These are phyloP conservation scores for Coemansia sp. DNA, from an alignment of 192 early-diverging fungal genomes.

Conservation along the genomic window DNA sequence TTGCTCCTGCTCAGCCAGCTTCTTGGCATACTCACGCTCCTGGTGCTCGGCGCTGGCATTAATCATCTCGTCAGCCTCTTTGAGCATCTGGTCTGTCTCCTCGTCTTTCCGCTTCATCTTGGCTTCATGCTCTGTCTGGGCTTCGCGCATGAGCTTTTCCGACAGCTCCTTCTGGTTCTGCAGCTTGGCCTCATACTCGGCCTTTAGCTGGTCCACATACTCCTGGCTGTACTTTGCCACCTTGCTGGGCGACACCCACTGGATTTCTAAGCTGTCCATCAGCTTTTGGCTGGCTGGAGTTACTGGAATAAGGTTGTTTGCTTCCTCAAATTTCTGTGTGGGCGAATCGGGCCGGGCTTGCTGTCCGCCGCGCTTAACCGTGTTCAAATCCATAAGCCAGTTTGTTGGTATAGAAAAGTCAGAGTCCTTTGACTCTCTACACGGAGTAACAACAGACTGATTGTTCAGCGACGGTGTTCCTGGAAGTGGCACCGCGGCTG, in stretches of 20 bases:
- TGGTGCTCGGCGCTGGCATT: slow-evolving; percentile 26
- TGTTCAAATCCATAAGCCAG: slow-evolving; percentile 49
- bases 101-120: slow-evolving; percentile 41
- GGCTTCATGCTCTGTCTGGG: slow-evolving; percentile 42
- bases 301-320: slow-evolving; percentile 33
- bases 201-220: slow-evolving; percentile 29
- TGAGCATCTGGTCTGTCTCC: slow-evolving; percentile 31
- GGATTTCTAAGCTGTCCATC: slow-evolving; percentile 47
- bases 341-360: slow-evolving; percentile 11
- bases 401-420: slow-evolving; percentile 49
- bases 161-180: slow-evolving; percentile 37
- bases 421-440: not conserved
- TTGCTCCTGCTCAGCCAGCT: slow-evolving; percentile 19
- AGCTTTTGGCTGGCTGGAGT: slow-evolving; percentile 49
- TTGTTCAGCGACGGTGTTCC: slow-evolving; percentile 25
- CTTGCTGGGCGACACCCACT: slow-evolving; percentile 47
- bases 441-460: slow-evolving; percentile 20
- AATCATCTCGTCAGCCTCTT: slow-evolving; percentile 32
- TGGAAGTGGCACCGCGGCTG: slow-evolving; percentile 48
- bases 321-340: slow-evolving; percentile 12
- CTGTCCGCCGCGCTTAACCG: slow-evolving; percentile 12
- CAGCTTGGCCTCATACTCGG: slow-evolving; percentile 33
- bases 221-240: slow-evolving; percentile 51
- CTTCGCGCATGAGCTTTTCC: slow-evolving; percentile 38
- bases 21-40: slow-evolving; percentile 31